phyloP scores from a whole-genome alignment of 371 early-diverging fungal species.

The Dichotomocladium elegans region DNA sequence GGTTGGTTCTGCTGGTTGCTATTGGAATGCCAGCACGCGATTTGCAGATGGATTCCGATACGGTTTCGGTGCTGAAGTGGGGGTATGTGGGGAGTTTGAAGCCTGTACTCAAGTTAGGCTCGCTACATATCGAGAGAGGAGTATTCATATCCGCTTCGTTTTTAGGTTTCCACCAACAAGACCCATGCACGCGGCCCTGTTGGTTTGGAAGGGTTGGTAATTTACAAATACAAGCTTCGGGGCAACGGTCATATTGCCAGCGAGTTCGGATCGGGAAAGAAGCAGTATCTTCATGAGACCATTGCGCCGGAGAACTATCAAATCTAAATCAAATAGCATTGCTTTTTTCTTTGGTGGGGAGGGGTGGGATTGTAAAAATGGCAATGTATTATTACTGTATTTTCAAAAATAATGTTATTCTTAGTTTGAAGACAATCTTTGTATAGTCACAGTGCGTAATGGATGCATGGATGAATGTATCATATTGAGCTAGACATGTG shows the following conservation, averaged over 20 bases:
- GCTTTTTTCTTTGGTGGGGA: no score
- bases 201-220: conserved; percentile 92
- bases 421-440: no score
- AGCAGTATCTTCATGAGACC: conserved; percentile 65
- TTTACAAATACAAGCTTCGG: conserved; percentile 91
- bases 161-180: conserved; percentile 88
- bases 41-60: conserved; percentile 98
- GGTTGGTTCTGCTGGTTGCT: conserved; percentile 96
- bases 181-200: conserved; percentile 98
- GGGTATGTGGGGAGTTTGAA: no score
- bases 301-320: conserved; percentile 34
- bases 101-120: no score
- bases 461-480: no score
- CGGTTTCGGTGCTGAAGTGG: conserved; percentile 96
- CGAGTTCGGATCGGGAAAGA: conserved; percentile 79
- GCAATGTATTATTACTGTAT: no score
- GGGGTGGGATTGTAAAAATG: no score
- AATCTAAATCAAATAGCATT: conserved; percentile 20
- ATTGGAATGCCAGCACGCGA: conserved; percentile 94
- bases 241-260: conserved; percentile 86
- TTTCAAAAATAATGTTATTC: no score
- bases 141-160: not conserved
- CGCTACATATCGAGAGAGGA: not conserved
- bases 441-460: no score
- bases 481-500: not conserved